Evolutionary conservation across 192 early-diverging fungal genomes (phyloP).

Genomic region (Phycomyces blakesleeanus): DNA sequence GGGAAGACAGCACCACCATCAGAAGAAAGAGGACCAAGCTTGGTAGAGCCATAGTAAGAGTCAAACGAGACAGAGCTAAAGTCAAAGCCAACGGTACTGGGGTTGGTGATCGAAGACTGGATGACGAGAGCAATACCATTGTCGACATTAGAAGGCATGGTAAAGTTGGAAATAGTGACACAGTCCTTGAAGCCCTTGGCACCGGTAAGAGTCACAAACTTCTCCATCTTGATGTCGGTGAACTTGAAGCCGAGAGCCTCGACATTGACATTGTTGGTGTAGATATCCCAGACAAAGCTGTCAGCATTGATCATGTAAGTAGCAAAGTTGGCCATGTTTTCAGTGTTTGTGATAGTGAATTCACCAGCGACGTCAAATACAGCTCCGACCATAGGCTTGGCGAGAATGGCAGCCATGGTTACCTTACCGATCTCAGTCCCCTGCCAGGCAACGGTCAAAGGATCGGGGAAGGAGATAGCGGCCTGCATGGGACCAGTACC

Average conservation of each 20-base stretch:
- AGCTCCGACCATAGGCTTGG: constrained; percentile 46
- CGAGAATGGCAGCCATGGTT: constrained; percentile 39
- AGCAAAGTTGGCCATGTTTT: constrained; percentile 45
- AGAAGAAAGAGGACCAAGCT: constrained; percentile 51
- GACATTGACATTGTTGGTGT: constrained; percentile 43
- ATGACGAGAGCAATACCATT: constrained; percentile 64
- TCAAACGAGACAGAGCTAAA: constrained; percentile 46
- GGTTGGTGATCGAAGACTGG: constrained; percentile 61
- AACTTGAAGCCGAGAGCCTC: constrained; percentile 50
- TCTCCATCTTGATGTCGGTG: constrained; percentile 42
- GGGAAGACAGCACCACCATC: constrained; percentile 45
- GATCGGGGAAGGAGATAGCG: constrained; percentile 40
- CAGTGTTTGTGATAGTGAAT: constrained; percentile 38
- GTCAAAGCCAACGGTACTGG: constrained; percentile 47
- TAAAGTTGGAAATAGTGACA: constrained; percentile 41
- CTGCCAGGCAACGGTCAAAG: constrained; percentile 37
- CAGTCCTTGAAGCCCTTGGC: constrained; percentile 40
- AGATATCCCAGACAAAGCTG: constrained; percentile 47
- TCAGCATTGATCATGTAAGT: constrained; percentile 47
- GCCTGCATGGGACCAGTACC: constrained; percentile 50
- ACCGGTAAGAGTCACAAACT: constrained; percentile 45
- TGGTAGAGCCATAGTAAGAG: constrained; percentile 35
- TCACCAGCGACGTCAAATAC: constrained; percentile 37
- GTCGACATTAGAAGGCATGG: constrained; percentile 48
- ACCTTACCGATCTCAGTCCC: constrained; percentile 42